phyloP scores from a whole-genome alignment of 352 stramenopile species.

The Phytopythium vexans region DNA sequence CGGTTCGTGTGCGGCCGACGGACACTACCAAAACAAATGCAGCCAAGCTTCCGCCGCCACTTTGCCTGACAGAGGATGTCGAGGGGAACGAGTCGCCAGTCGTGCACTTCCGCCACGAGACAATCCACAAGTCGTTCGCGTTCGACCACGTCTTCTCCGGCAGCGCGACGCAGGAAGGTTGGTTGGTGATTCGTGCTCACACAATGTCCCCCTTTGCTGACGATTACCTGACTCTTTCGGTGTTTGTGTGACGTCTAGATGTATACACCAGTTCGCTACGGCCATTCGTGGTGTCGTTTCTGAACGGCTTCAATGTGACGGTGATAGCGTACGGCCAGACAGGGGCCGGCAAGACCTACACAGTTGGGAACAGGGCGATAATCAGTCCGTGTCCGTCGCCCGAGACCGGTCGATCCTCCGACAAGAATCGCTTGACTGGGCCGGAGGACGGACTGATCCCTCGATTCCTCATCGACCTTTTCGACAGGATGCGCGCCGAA shows the following conservation, averaged over 20 bases:
- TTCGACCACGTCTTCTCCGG: slow-evolving; percentile 66
- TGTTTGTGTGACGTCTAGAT: slow-evolving; percentile 15
- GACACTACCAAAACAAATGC: neutral
- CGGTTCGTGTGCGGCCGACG: slow-evolving; percentile 55
- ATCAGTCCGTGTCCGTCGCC: slow-evolving; percentile 7
- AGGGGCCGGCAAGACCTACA: slow-evolving; percentile 82
- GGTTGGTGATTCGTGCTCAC: neutral
- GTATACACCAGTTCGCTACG: slow-evolving; percentile 69
- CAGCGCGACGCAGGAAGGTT: slow-evolving; percentile 35
- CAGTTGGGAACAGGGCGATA: slow-evolving; percentile 69
- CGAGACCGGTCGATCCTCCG: slow-evolving; percentile 17
- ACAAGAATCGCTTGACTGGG: neutral
- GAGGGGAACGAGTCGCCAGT: slow-evolving; percentile 3
- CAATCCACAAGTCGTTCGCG: slow-evolving; percentile 42
- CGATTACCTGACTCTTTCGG: no score
- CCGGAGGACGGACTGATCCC: slow-evolving; percentile 76
- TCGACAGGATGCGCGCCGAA: slow-evolving; percentile 30
- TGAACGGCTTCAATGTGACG: slow-evolving; percentile 88
- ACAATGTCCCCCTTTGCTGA: no score
- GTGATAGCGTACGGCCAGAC: slow-evolving; percentile 88
- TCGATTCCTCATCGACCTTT: slow-evolving; percentile 79
- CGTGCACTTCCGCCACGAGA: slow-evolving; percentile 37
- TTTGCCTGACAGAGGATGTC: slow-evolving; percentile 12
- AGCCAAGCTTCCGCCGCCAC: slow-evolving; percentile 2
- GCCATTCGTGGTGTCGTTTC: slow-evolving; percentile 75